Percentiles rank a stretch among this genome's conserved stretches.
Evolutionary conservation across 345 rosid species (phyloP).

Genomic region (Citrus cavaleriei): DNA sequence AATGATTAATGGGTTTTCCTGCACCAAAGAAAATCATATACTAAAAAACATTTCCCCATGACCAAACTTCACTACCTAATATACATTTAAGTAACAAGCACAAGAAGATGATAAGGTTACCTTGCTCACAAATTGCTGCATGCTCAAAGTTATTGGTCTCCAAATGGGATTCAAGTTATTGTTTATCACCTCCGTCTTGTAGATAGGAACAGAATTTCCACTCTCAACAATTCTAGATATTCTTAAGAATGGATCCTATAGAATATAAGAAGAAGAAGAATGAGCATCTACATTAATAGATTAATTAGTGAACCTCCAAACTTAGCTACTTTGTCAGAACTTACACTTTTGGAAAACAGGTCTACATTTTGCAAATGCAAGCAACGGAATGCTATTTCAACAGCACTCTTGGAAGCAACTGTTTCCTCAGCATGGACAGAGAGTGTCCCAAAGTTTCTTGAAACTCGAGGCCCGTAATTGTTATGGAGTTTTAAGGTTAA

Average conservation of each 20-base stretch:
- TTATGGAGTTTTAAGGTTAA: conserved; percentile 48
- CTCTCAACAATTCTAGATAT: conserved; percentile 67
- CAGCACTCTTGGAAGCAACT: conserved; percentile 49
- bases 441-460: conserved; percentile 52
- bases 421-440: conserved; percentile 74
- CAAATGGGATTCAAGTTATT: conserved; percentile 76
- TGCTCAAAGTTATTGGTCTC: conserved; percentile 57
- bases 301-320: background rate
- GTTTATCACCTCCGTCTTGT: conserved; percentile 73
- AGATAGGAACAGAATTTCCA: conserved; percentile 55
- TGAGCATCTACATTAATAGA: background rate
- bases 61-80: background rate
- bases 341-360: conserved; percentile 74
- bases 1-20: conserved; percentile 73
- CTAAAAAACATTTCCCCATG: background rate
- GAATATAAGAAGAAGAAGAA: background rate
- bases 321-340: conserved; percentile 9
- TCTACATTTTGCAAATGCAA: conserved; percentile 65
- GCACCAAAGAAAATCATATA: conserved; percentile 16
- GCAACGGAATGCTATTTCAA: conserved; percentile 54
- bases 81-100: background rate
- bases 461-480: conserved; percentile 30
- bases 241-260: conserved; percentile 80
- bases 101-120: conserved; percentile 32
- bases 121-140: conserved; percentile 87